These are phyloP conservation scores for Mycena olivaceomarginata DNA, from an alignment of 768 basidiomycete genomes.

Conservation along the genomic window DNA sequence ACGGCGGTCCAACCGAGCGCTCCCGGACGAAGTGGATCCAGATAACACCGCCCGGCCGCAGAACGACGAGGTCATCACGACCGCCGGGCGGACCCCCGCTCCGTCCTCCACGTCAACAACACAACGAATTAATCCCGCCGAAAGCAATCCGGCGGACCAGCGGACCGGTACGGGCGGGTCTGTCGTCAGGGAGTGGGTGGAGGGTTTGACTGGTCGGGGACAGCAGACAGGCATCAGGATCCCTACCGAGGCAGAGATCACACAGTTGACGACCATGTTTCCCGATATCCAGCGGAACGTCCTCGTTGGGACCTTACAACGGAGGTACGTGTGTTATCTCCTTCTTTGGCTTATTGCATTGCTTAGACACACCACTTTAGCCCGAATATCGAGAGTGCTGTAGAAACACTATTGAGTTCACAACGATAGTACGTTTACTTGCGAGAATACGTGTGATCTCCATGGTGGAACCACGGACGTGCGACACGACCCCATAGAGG, in stretches of 20 bases:
- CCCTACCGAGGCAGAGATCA: constrained; percentile 86
- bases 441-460: neutral
- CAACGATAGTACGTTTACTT: constrained; percentile 48
- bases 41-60: constrained; percentile 44
- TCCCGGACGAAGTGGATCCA: constrained; percentile 73
- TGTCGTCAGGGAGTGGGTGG: constrained; percentile 87
- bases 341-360: constrained; percentile 22
- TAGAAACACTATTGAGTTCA: constrained; percentile 83
- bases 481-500: neutral
- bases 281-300: constrained; percentile 85
- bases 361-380: constrained; percentile 58
- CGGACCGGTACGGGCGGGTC: constrained; percentile 59
- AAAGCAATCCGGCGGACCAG: constrained; percentile 1
- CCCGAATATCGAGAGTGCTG: constrained; percentile 87
- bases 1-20: constrained; percentile 82
- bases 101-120: constrained; percentile 20
- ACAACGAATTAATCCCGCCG: neutral
- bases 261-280: constrained; percentile 87
- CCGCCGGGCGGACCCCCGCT: constrained; percentile 64
- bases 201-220: constrained; percentile 83
- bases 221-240: constrained; percentile 77
- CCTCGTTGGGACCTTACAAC: constrained; percentile 85
- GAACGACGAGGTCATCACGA: constrained; percentile 80
- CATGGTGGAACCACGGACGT: neutral
- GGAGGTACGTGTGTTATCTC: constrained; percentile 73